These are phyloP conservation scores for Calonectria hongkongensis DNA, from an alignment of 2,329 filamentous ascomycete species.

Conservation along the genomic window DNA sequence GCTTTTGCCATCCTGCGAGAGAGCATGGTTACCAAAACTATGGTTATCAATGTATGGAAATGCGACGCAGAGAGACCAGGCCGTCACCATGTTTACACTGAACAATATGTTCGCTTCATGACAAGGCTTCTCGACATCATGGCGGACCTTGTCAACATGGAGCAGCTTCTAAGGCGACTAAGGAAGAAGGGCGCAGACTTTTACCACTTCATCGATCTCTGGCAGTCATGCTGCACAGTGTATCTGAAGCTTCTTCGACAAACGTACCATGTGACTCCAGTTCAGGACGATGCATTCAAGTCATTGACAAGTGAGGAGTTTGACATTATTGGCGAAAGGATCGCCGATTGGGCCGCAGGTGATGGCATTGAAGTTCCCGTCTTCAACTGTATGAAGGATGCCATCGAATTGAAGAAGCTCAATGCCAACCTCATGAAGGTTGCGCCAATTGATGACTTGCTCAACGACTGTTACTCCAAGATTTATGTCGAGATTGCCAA, in stretches of 20 bases:
- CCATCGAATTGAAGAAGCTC: slow-evolving; percentile 78
- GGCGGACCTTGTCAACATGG: slow-evolving; percentile 84
- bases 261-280: slow-evolving; percentile 66
- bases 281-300: slow-evolving; percentile 74
- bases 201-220: slow-evolving; percentile 77
- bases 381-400: slow-evolving; percentile 74
- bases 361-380: slow-evolving; percentile 63
- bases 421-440: slow-evolving; percentile 93
- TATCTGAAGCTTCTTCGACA: slow-evolving; percentile 73
- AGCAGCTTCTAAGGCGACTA: slow-evolving; percentile 85
- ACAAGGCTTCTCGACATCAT: slow-evolving; percentile 83
- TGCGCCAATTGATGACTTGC: slow-evolving; percentile 91
- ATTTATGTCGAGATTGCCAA: slow-evolving; percentile 82
- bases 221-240: slow-evolving; percentile 73
- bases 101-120: slow-evolving; percentile 90
- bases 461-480: slow-evolving; percentile 90
- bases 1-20: slow-evolving; percentile 85
- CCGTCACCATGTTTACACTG: slow-evolving; percentile 93
- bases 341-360: slow-evolving; percentile 72
- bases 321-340: slow-evolving; percentile 72
- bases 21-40: slow-evolving; percentile 91
- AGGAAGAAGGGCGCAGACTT: slow-evolving; percentile 88
- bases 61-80: slow-evolving; percentile 90
- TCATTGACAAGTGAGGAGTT: slow-evolving; percentile 73
- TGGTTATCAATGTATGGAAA: slow-evolving; percentile 96